These are phyloP conservation scores for Mycena indigotica DNA, from an alignment of 768 basidiomycete genomes.

Conservation along the genomic window DNA sequence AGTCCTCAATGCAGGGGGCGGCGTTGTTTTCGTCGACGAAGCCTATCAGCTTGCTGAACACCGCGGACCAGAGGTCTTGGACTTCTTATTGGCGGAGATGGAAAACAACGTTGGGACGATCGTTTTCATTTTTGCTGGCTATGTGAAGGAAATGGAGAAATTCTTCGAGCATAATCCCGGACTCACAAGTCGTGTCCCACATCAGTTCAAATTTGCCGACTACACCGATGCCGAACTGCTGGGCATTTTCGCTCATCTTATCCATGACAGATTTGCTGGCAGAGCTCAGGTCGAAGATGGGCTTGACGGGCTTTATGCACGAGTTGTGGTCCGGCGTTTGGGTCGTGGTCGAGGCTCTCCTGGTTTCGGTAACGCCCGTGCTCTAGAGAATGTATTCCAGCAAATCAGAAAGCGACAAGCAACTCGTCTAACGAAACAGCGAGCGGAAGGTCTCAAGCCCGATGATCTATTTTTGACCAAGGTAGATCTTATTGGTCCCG, in stretches of 20 bases:
- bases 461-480: slow-evolving; percentile 54
- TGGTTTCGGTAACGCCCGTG: slow-evolving; percentile 72
- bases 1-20: slow-evolving; percentile 56
- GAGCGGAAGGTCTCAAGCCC: slow-evolving; percentile 37
- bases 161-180: slow-evolving; percentile 81
- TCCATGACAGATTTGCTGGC: slow-evolving; percentile 50
- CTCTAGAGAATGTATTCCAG: slow-evolving; percentile 52
- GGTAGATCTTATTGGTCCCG: slow-evolving; percentile 67
- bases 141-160: slow-evolving; percentile 71
- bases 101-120: slow-evolving; percentile 66
- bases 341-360: slow-evolving; percentile 59
- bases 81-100: slow-evolving; percentile 75
- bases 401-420: slow-evolving; percentile 57
- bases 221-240: slow-evolving; percentile 61
- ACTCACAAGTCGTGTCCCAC: slow-evolving; percentile 66
- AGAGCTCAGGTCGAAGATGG: slow-evolving; percentile 61
- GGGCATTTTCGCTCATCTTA: slow-evolving; percentile 50
- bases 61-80: slow-evolving; percentile 58
- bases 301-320: slow-evolving; percentile 50
- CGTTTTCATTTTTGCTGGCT: slow-evolving; percentile 73
- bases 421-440: slow-evolving; percentile 44
- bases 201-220: slow-evolving; percentile 59
- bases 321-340: slow-evolving; percentile 61
- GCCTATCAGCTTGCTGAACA: slow-evolving; percentile 61
- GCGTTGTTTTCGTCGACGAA: slow-evolving; percentile 70